Conservation (phyloP, 2,329 filamentous ascomycete species). For the Colletotrichum viniferum region DNA sequence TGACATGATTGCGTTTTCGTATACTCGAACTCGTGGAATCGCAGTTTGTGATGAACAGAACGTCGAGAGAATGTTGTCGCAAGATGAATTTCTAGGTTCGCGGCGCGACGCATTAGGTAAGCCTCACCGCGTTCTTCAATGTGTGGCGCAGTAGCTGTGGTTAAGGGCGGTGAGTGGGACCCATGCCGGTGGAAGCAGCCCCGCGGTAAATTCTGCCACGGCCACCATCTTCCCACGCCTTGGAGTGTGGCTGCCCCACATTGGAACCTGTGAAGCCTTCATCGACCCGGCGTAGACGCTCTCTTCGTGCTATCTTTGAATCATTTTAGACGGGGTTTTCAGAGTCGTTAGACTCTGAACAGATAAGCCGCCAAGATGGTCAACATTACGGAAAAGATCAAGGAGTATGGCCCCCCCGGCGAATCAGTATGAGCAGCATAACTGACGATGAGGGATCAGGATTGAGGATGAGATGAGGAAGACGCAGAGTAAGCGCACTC, state of each 20-base stretch:
- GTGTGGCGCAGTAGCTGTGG: conserved; percentile 6
- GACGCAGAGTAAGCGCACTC: conserved; percentile 82
- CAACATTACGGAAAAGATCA: conserved; percentile 99
- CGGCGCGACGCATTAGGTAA: background rate
- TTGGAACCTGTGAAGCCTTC: conserved; percentile 15
- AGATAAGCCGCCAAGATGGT: conserved; percentile 71
- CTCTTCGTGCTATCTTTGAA: background rate
- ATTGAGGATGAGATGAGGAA: conserved; percentile 99
- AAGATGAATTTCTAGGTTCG: background rate
- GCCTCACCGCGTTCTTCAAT: background rate
- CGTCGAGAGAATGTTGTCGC: background rate
- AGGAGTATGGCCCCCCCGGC: conserved; percentile 71
- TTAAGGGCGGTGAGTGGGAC: background rate
- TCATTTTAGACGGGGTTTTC: background rate
- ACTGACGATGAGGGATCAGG: conserved; percentile 55
- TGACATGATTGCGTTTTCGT: conserved; percentile 9
- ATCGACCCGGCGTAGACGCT: background rate
- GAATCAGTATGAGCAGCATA: background rate
- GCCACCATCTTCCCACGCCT: conserved; percentile 3
- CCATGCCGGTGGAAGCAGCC: conserved; percentile 13
- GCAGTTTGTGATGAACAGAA: background rate
- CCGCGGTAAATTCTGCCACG: conserved; percentile 21
- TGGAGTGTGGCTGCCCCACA: conserved; percentile 17
- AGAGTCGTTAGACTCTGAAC: conserved; percentile 2
- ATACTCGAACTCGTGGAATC: background rate